Conservation (phyloP, 495 filamentous ascomycete genomes). For the Thozetella sp. region DNA sequence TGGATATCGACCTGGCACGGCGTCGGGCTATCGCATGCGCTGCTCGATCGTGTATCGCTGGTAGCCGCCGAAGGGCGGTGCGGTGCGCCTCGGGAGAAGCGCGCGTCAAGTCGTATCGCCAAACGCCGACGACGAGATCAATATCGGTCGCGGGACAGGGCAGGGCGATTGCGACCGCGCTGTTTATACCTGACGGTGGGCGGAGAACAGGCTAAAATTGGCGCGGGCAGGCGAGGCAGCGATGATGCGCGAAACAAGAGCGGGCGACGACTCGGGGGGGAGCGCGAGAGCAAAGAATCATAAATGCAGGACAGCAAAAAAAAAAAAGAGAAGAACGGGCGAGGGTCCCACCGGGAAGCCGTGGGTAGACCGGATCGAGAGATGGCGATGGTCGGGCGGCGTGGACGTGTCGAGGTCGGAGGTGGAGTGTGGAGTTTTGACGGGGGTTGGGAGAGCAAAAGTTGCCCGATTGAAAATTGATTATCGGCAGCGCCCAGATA, state of each 20-base stretch:
- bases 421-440: conserved; percentile 31
- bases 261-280: neutral
- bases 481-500: conserved; percentile 13
- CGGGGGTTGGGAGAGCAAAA: conserved; percentile 28
- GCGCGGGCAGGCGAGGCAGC: neutral
- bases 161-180: neutral
- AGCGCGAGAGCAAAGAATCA: neutral
- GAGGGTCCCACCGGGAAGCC: conserved; percentile 11
- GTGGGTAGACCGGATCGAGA: conserved; percentile 12
- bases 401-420: conserved; percentile 31
- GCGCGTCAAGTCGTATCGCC: neutral
- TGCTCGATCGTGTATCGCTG: conserved; percentile 7
- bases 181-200: neutral
- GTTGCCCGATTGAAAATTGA: conserved; percentile 27
- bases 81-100: neutral
- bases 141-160: conserved; percentile 6
- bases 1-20: conserved; percentile 45
- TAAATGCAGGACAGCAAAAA: neutral
- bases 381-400: conserved; percentile 17
- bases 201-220: conserved; percentile 1
- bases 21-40: conserved; percentile 46
- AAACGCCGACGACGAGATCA: conserved; percentile 11
- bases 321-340: neutral
- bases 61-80: conserved; percentile 5
- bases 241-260: neutral